Base-by-base conservation (phyloP, 2,329 filamentous ascomycete genomes). In the Cladosporium sp. region DNA sequence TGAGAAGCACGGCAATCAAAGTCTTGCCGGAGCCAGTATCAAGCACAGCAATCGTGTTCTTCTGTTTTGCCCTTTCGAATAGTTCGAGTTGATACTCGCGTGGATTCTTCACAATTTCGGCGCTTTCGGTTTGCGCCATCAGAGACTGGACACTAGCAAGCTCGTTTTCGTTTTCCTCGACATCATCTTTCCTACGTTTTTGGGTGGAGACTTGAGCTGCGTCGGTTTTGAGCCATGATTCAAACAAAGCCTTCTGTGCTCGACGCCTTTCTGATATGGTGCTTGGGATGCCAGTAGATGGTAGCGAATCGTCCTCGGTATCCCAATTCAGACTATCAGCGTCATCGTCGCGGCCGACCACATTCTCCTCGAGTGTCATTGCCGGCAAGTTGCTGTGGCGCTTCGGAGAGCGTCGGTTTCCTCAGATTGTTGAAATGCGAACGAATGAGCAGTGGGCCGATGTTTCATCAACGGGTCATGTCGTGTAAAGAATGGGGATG, bases 11-110 rank as follows among this genome's bases (percentile, higher is more conserved):
- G 0, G 93, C 91, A 59, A 98, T 96, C n/a, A 96, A 75, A 0
- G 93, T 98, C 70, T 98, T 98, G 2, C 93, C 93, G 3, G 89
- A 90, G 11, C 93, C 89, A n/a, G 92, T 96, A 62, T 94, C 90
- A 1, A 97, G 77, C 1, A 98, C 93, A 1, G 93, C 91, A 58
- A 98, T 95, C 7, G 85, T 86, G 63, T 98, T 98, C 58, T 84
- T 79, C 45, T 78, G 64, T 63, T 93, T 95, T 3, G 93, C 92
- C 55, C 80, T 80, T 66, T 96, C 88, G 61, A 93, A 97, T 0
- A 98, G 77, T 64, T 97, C 92, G 11, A 88, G 73, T 66, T 98
- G 93, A 62, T 97, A 98, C 61, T 95, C 89, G 42, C 92, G 79
- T 0, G 91, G 88, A 47, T 83, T 85, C 9, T 82, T 78, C 52